phyloP scores from a whole-genome alignment of 345 rosid genomes.

The Conringia planisiliqua region DNA sequence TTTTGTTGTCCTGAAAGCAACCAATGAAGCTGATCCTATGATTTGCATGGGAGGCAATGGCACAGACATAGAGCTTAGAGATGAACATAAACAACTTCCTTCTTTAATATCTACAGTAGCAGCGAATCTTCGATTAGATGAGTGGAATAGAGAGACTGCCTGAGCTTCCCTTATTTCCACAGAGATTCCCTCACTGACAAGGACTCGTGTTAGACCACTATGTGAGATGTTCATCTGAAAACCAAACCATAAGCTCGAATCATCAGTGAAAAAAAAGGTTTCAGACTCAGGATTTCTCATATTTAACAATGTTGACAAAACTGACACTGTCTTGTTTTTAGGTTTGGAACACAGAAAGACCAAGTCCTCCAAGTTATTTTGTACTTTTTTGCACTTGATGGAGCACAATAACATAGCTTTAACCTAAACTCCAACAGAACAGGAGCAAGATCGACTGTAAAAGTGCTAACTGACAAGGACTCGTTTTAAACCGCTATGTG shows the following conservation, averaged over 20 bases:
- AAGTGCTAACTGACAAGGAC: conserved; percentile 37
- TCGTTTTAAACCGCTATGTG: conserved; percentile 49
- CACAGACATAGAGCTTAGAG: conserved; percentile 33
- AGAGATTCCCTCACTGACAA: conserved; percentile 66
- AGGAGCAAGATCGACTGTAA: too few relatives aligned
- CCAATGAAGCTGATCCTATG: conserved; percentile 57
- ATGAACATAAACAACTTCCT: conserved; percentile 29
- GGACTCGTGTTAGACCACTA: conserved; percentile 47
- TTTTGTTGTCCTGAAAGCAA: conserved; percentile 46
- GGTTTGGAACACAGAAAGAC: too few relatives aligned
- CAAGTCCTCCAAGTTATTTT: too few relatives aligned
- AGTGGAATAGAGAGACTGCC: conserved; percentile 53
- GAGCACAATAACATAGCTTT: not conserved
- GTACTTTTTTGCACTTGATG: too few relatives aligned
- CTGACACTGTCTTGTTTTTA: too few relatives aligned
- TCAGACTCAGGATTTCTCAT: too few relatives aligned
- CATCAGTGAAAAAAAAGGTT: too few relatives aligned
- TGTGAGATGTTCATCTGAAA: conserved; percentile 54
- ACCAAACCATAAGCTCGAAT: conserved; percentile 9
- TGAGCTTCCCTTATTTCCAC: conserved; percentile 52
- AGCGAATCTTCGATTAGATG: conserved; percentile 31
- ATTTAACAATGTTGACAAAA: too few relatives aligned
- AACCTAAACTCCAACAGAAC: too few relatives aligned
- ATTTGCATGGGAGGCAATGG: conserved; percentile 51
- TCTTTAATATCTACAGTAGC: conserved; percentile 24